phyloP scores from a whole-genome alignment of 371 early-diverging fungal genomes.

The Rhizomucor miehei region DNA sequence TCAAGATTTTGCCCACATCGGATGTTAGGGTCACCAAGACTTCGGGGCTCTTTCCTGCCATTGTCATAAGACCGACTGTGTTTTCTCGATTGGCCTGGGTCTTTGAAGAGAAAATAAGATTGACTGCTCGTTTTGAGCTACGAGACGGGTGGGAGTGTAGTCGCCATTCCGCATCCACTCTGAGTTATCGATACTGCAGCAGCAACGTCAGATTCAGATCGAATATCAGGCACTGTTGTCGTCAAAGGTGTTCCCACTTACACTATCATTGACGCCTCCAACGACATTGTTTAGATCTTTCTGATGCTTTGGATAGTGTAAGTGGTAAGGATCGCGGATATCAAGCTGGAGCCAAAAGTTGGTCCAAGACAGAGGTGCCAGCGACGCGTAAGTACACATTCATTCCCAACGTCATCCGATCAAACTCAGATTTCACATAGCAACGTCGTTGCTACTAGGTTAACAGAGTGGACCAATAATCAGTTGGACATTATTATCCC shows the following conservation, averaged over 20 bases:
- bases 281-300: slow-evolving; percentile 4
- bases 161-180: slow-evolving; percentile 99
- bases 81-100: slow-evolving; percentile 94
- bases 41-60: slow-evolving; percentile 96
- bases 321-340: no score
- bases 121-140: slow-evolving; percentile 96
- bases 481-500: no score
- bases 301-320: background rate
- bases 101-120: slow-evolving; percentile 89
- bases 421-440: no score
- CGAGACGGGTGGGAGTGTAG: slow-evolving; percentile 92
- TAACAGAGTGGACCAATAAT: no score
- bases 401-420: no score
- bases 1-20: slow-evolving; percentile 88
- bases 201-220: background rate
- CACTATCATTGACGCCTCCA: slow-evolving; percentile 67
- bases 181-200: slow-evolving; percentile 91
- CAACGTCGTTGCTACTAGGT: no score
- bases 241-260: slow-evolving; percentile 24
- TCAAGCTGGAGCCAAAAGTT: no score
- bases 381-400: no score
- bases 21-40: slow-evolving; percentile 90
- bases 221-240: background rate
- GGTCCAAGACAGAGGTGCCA: no score
- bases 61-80: slow-evolving; percentile 95